Evolutionary conservation across 805 yeast genomes (phyloP), one percentile per base, ranked within the genome.

Genomic region (Metschnikowia peoriensis): DNA sequence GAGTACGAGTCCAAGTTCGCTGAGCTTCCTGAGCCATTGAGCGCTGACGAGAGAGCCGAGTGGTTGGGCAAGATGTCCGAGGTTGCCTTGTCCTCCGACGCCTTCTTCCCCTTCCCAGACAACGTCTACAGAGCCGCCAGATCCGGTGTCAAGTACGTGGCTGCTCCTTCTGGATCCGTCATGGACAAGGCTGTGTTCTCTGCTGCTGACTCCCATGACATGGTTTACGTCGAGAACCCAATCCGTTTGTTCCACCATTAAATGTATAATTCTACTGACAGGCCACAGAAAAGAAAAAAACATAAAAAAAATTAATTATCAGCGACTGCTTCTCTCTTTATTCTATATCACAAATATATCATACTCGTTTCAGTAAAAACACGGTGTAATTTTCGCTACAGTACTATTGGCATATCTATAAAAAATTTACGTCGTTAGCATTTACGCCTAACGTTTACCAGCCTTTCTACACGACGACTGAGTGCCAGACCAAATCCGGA

Each of bases 101-200:
- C 99, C 29, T 94, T 94, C 84, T 94, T 94, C 96, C 99, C 99
- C 75, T 94, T 94, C 94, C 94, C 98, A 61, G 99, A 94, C 74
- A 94, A 94, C 69, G 97, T 94, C 62, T 91, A 93, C 84, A 85
- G 99, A 73, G 98, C 98, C 59, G 97, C 85, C 48, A 85, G 89
- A 79, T 87, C 96, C 16, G 99, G 99, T 71, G 99, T 92, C 63
- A 90, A 89, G 73, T 94, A 78, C 77, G 81, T 94, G 68, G 96
- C 97, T 65, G 99, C 99, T 48, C 96, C 99, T 53, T 83, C 96
- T 47, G 99, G 99, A 53, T 90, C 97, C 17, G 97, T 94, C 57
- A 93, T 90, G 90, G 99, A 94, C 76, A 86, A 88, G 78, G 96
- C 92, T 52, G 99, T 94, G 43, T 84, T 93, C 59, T 90, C 84